Conservation (phyloP, 768 basidiomycete species). For the Dacryopinax primogenitus region DNA sequence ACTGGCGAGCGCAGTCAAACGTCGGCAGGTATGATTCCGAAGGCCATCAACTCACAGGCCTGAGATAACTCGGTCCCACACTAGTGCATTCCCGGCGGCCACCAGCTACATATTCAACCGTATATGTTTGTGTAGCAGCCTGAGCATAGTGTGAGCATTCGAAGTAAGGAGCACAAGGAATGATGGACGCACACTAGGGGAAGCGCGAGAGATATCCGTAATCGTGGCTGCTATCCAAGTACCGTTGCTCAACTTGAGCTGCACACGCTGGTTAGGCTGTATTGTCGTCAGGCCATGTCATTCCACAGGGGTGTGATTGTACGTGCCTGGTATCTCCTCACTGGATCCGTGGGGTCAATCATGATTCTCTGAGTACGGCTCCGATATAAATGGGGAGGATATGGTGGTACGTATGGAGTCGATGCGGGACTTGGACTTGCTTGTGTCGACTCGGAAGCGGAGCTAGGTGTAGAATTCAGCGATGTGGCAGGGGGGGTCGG, state of each 20-base stretch:
- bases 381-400: slow-evolving; percentile 4
- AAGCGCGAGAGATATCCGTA: slow-evolving; percentile 1
- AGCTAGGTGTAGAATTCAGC: background rate
- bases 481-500: background rate
- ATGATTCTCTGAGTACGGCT: slow-evolving; percentile 7
- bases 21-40: background rate
- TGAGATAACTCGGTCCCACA: slow-evolving; percentile 1
- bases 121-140: slow-evolving; percentile 6
- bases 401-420: background rate
- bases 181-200: background rate
- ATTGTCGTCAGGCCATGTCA: background rate
- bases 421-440: background rate
- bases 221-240: slow-evolving; percentile 1
- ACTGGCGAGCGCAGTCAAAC: background rate
- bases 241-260: background rate
- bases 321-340: slow-evolving; percentile 6
- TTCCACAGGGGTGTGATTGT: background rate
- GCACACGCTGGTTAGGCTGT: slow-evolving; percentile 3
- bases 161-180: background rate
- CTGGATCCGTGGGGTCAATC: slow-evolving; percentile 7
- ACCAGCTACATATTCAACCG: background rate
- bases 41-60: slow-evolving; percentile 7
- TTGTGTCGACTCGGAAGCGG: background rate
- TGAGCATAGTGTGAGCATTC: background rate
- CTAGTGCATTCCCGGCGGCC: background rate